These are phyloP conservation scores for Pichia sp. DNA, from an alignment of 1,139 yeast species.

Conservation along the genomic window DNA sequence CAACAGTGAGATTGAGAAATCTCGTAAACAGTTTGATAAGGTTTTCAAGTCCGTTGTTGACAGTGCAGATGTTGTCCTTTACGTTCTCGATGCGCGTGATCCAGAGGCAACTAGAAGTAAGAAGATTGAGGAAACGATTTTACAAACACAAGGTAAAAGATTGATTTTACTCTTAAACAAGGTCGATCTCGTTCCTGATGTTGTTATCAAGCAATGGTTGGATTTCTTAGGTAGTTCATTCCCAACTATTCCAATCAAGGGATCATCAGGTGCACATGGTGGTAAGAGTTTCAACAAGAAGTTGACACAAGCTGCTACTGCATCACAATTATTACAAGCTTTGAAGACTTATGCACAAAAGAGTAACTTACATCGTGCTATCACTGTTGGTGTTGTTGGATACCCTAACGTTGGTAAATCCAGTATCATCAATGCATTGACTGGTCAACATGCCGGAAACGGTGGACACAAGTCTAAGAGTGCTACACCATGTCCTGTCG, in stretches of 20 bases:
- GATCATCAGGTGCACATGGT: conserved; percentile 40
- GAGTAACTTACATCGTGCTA: conserved; percentile 82
- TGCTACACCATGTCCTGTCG: conserved; percentile 79
- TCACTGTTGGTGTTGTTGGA: conserved; percentile 93
- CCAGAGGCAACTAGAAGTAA: conserved; percentile 93
- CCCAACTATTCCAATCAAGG: conserved; percentile 87
- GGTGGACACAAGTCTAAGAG: conserved; percentile 31
- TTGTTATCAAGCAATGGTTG: conserved; percentile 79
- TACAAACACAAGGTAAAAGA: conserved; percentile 76
- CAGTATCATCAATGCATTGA: conserved; percentile 84
- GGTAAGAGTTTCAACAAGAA: conserved; percentile 70
- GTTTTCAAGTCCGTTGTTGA: conserved; percentile 79
- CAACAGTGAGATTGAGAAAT: conserved; percentile 57
- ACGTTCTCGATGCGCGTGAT: conserved; percentile 95
- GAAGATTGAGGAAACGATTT: conserved; percentile 83
- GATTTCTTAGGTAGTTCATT: conserved; percentile 70
- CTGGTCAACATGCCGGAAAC: conserved; percentile 70
- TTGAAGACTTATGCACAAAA: conserved; percentile 81
- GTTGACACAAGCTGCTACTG: conserved; percentile 64
- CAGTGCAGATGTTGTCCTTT: conserved; percentile 80
- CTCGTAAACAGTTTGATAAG: conserved; percentile 90
- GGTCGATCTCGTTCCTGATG: conserved; percentile 85
- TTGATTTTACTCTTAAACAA: conserved; percentile 81
- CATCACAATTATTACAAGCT: conserved; percentile 68
- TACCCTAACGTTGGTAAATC: conserved; percentile 96